phyloP scores from a whole-genome alignment of 148 eudicot genomes.

The Rhododendron ovatum region DNA sequence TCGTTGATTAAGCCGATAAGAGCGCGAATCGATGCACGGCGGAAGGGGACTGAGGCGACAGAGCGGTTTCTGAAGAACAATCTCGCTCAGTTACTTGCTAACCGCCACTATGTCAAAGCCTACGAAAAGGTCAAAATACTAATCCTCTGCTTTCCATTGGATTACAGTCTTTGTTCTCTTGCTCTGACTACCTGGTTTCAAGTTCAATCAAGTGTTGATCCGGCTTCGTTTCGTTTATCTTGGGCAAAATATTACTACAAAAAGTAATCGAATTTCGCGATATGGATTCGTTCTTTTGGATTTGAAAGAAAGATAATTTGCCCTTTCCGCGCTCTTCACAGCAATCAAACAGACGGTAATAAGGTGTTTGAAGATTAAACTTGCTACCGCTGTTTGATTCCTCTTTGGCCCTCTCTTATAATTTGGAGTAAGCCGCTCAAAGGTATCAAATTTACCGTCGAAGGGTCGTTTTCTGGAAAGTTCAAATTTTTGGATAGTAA shows the following conservation, averaged over 20 bases:
- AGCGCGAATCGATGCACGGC: conserved; percentile 55
- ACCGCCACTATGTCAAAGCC: conserved; percentile 69
- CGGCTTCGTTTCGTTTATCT: not conserved
- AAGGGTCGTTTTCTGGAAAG: too few relatives aligned
- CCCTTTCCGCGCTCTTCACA: not conserved
- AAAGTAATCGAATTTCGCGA: not conserved
- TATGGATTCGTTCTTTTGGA: not conserved
- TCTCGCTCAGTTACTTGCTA: conserved; percentile 68
- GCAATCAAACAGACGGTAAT: not conserved
- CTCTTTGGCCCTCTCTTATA: not conserved
- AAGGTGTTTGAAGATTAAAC: not conserved
- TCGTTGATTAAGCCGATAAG: conserved; percentile 60
- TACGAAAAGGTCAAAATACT: conserved; percentile 45
- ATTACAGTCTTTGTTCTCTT: not conserved
- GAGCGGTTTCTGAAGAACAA: conserved; percentile 75
- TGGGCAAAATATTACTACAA: not conserved
- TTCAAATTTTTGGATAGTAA: not conserved
- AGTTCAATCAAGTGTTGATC: not conserved
- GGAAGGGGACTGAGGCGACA: conserved; percentile 64
- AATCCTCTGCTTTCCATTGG: not conserved
- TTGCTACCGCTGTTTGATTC: not conserved
- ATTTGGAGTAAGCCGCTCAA: not conserved
- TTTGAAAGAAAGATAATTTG: not conserved
- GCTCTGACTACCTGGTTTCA: not conserved
- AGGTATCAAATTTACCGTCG: not conserved